These are phyloP conservation scores for Pythium oligandrum DNA, from an alignment of 352 stramenopile genomes.

Conservation along the genomic window DNA sequence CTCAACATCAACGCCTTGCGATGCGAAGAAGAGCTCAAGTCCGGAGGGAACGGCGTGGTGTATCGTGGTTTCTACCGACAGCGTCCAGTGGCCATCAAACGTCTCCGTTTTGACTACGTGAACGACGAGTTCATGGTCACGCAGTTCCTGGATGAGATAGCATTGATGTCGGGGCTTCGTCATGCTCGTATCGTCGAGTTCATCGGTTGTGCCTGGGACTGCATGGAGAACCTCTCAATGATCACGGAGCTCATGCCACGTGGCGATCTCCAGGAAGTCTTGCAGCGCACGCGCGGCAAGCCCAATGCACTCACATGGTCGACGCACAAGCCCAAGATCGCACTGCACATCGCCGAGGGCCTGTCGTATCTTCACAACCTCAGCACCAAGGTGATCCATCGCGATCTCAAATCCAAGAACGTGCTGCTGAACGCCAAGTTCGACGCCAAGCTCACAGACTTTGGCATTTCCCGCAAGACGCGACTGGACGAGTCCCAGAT, in stretches of 20 bases:
- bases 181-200: constrained; percentile 20
- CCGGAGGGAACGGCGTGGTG: constrained; percentile 22
- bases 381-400: constrained; percentile 12
- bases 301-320: constrained; percentile 12
- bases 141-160: constrained; percentile 24
- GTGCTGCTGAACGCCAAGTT: constrained; percentile 11
- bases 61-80: constrained; percentile 18
- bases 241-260: constrained; percentile 21
- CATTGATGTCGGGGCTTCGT: constrained; percentile 18
- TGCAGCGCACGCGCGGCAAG: constrained; percentile 1
- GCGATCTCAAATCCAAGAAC: constrained; percentile 17
- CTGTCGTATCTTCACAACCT: constrained; percentile 25
- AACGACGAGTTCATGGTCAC: constrained; percentile 14
- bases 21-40: constrained; percentile 5
- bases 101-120: constrained; percentile 12
- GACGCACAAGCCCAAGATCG: constrained; percentile 42
- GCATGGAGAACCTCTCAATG: constrained; percentile 10
- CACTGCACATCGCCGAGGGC: constrained; percentile 47
- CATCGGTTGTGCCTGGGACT: constrained; percentile 18
- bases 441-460: background rate
- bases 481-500: no score
- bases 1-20: constrained; percentile 13
- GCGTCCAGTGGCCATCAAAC: constrained; percentile 22
- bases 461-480: no score
- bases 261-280: constrained; percentile 12